Base-by-base conservation (phyloP, 148 eudicot genomes). In the Cornus kousa region DNA sequence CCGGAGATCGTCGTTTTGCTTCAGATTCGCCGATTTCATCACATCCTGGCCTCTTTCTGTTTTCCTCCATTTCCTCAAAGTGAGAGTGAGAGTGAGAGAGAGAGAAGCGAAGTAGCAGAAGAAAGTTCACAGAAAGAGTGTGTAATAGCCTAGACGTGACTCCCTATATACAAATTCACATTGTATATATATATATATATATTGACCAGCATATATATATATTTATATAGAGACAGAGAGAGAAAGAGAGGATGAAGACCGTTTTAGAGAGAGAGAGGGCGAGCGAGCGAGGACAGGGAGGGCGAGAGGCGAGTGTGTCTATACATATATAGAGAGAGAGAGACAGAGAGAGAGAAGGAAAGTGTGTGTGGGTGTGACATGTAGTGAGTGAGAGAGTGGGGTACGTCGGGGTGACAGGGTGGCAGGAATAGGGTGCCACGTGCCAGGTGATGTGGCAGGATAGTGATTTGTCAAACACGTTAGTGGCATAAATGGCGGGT, bases 51-150 rank as follows among this genome's bases (percentile, higher is more conserved):
- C 80, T 71, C 48, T 78, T 78, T 24, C 16, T 62, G 65, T 17
- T 71, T 78, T 71, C 70, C 16, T 71, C 80, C 81, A 78, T 72
- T 1, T 70, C 60, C 48, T 9, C 23, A 1, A 4, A n/a, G n/a
- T n/a, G n/a, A 0, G 28, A 28, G 28, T 0, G 28, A 28, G 28
- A 28, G 28, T 0, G 28, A 31, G 13, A 68, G 5, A 8, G n/a
- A 23, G 3, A 20, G 43, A 6, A 2, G 9, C 35, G 8, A 69
- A 24, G 19, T 13, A 32, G 28, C 12, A 24, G n/a, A 33, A 2
- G n/a, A 0, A 17, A 10, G 10, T 19, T 69, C 20, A 33, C 23
- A 43, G 48, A 43, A 43, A 43, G 48, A 43, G 8, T 9, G 48
- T 6, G 59, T 12, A 12, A 13, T 53, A 53, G 7, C 19, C 23